These are phyloP conservation scores for Pulicaria dysenterica DNA, from an alignment of 129 eudicot species.

Conservation along the genomic window DNA sequence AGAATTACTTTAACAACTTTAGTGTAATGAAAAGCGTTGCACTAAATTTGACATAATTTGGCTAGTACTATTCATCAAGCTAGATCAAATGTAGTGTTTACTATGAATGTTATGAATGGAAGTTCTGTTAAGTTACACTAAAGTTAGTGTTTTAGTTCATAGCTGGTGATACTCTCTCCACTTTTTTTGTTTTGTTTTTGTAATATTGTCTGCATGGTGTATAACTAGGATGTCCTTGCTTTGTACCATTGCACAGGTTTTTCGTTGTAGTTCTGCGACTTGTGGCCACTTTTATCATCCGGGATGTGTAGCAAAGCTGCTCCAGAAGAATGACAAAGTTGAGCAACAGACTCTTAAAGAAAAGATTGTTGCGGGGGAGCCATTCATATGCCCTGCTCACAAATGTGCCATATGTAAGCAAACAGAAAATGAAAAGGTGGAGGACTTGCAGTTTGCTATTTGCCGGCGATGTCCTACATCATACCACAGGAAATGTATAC, in stretches of 20 bases:
- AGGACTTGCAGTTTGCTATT: constrained; percentile 72
- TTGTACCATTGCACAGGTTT: constrained; percentile 53
- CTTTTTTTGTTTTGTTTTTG: too few species aligned
- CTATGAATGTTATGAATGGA: too few species aligned
- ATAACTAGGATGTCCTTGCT: neutral
- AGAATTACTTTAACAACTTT: too few species aligned
- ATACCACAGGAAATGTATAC: constrained; percentile 84
- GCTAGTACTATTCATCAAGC: too few species aligned
- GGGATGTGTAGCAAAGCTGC: constrained; percentile 70
- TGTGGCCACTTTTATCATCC: constrained; percentile 96
- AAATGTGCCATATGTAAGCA: constrained; percentile 65
- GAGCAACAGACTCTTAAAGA: constrained; percentile 40
- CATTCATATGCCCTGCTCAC: constrained; percentile 83
- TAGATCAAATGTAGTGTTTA: too few species aligned
- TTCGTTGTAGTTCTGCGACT: constrained; percentile 78
- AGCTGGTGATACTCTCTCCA: too few species aligned
- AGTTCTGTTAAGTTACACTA: too few species aligned
- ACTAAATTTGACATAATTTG: too few species aligned
- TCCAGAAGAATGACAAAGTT: constrained; percentile 42
- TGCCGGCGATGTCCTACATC: constrained; percentile 94
- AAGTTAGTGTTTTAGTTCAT: too few species aligned
- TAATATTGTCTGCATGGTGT: too few species aligned
- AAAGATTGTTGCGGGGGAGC: constrained; percentile 68
- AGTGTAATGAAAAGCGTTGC: too few species aligned
- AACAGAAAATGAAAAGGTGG: constrained; percentile 48